phyloP scores from a whole-genome alignment of 2,329 filamentous ascomycete species.

The Botrytis pseudocinerea region DNA sequence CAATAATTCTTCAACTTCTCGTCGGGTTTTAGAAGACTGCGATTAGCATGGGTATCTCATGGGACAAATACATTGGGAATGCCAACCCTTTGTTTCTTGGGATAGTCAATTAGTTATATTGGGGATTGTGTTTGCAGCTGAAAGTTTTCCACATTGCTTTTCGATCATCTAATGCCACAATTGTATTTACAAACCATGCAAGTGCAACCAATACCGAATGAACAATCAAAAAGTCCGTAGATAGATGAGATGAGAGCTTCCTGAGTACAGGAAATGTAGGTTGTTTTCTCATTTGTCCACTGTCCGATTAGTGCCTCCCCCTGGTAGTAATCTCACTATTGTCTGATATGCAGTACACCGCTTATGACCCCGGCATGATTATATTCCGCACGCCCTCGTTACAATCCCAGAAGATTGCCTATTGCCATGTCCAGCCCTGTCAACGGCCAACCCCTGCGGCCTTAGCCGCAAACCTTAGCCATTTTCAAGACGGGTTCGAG shows the following conservation, averaged over 20 bases:
- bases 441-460: background rate
- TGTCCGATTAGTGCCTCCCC: background rate
- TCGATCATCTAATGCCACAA: background rate
- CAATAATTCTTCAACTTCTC: background rate
- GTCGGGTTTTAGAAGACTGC: background rate
- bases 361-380: background rate
- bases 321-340: conserved; percentile 1
- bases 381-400: background rate
- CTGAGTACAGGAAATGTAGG: background rate
- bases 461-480: conserved; percentile 1
- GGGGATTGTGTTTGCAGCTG: background rate
- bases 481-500: background rate
- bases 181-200: background rate
- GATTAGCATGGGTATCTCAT: background rate
- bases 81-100: background rate
- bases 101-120: background rate
- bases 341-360: background rate
- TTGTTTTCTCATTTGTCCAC: background rate
- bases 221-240: background rate
- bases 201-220: background rate
- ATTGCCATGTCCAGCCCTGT: background rate
- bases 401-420: background rate
- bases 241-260: background rate
- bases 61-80: background rate
- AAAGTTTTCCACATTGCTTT: background rate